Conservation (phyloP, 202 grass and related monocot genomes). For the Panicum virgatum region DNA sequence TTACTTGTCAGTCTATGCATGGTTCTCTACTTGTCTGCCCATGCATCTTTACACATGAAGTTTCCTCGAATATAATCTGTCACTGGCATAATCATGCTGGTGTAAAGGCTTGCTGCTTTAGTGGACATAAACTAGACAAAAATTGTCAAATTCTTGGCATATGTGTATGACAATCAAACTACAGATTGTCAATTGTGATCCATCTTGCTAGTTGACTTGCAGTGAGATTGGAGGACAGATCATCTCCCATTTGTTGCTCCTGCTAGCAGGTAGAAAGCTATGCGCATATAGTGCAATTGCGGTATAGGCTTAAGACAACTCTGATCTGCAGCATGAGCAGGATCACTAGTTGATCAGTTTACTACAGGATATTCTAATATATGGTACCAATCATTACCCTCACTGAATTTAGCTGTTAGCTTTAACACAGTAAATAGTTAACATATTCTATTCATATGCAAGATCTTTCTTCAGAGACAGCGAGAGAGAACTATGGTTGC, state of each 20-base stretch:
- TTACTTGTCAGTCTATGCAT: not conserved
- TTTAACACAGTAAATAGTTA: not conserved
- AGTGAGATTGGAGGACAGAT: conserved; percentile 41
- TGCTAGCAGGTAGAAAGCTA: conserved; percentile 24
- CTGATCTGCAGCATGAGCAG: not conserved
- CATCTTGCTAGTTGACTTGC: conserved; percentile 35
- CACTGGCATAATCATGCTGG: conserved; percentile 45
- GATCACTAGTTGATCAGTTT: conserved; percentile 17
- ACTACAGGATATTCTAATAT: conserved; percentile 22
- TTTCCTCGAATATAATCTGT: conserved; percentile 19
- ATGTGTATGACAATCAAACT: not conserved
- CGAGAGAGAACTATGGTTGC: not conserved
- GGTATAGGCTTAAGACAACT: not conserved
- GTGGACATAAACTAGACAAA: conserved; percentile 15
- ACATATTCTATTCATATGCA: not conserved
- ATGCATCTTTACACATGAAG: not conserved
- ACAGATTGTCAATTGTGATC: conserved; percentile 4
- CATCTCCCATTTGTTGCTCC: conserved; percentile 28
- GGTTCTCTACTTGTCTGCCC: not conserved
- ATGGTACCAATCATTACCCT: conserved; percentile 31
- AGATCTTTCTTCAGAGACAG: not conserved
- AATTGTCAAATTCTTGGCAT: conserved; percentile 12
- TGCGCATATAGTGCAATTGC: conserved; percentile 7
- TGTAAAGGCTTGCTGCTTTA: conserved; percentile 50
- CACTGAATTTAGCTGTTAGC: not conserved